Conservation (phyloP, 2,329 filamentous ascomycete genomes). For the Fonsecaea pedrosoi region DNA sequence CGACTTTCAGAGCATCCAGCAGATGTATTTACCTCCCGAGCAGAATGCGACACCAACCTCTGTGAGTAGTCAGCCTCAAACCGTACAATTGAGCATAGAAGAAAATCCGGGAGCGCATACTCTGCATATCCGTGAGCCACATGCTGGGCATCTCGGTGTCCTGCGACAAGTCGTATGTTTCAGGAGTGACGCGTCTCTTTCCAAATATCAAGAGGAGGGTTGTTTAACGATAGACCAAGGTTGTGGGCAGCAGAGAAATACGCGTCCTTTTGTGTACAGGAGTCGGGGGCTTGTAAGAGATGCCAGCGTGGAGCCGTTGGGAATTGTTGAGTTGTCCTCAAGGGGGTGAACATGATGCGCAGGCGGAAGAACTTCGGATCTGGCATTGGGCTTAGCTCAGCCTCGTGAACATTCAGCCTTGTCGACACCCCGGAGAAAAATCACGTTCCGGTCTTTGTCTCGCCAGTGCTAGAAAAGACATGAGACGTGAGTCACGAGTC, state of each 20-base stretch:
- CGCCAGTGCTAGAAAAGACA: neutral
- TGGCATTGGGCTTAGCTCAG: neutral
- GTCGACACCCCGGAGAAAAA: neutral
- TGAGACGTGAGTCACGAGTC: neutral
- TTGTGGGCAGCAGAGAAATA: neutral
- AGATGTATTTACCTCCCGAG: conserved; percentile 76
- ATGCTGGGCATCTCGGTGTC: conserved; percentile 75
- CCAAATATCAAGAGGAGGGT: neutral
- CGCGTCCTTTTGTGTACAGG: neutral
- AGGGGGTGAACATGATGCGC: conserved; percentile 9
- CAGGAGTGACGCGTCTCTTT: neutral
- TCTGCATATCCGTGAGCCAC: conserved; percentile 96
- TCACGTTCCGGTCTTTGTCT: neutral
- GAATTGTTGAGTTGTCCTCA: conserved; percentile 34
- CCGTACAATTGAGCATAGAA: conserved; percentile 12
- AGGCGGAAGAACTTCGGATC: neutral
- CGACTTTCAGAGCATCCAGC: conserved; percentile 6
- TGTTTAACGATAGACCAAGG: conserved; percentile 13
- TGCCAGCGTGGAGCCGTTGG: conserved; percentile 2
- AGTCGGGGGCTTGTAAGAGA: neutral
- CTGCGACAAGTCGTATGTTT: neutral
- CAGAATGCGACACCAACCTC: conserved; percentile 98
- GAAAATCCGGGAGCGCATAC: conserved; percentile 60
- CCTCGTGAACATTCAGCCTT: neutral
- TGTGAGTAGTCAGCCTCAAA: conserved; percentile 51